Percentiles rank a stretch among this genome's conserved stretches.
Evolutionary conservation across 257 asterid species (phyloP).

Genomic region (Solanum chilense): DNA sequence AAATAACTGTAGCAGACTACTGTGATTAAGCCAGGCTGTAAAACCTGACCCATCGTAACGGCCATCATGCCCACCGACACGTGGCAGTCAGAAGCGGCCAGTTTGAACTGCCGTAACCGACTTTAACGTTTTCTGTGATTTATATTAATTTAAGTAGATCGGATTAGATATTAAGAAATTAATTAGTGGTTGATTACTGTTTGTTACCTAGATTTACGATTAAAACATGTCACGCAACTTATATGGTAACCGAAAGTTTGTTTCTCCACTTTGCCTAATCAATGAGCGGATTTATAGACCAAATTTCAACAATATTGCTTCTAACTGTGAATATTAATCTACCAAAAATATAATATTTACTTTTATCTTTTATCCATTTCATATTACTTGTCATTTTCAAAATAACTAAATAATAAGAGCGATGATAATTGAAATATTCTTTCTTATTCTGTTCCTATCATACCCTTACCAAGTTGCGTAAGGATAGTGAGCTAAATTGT

Average conservation of each 20-base stretch:
- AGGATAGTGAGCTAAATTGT: not conserved
- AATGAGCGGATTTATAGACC: not conserved
- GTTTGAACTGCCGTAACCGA: conserved; percentile 11
- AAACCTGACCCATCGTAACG: conserved; percentile 46
- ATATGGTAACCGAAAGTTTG: not conserved
- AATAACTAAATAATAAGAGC: too few species aligned
- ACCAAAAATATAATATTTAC: not conserved
- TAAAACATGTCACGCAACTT: not conserved
- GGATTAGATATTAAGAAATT: not conserved
- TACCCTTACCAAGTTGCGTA: not conserved
- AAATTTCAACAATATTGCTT: not conserved
- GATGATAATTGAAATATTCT: not conserved
- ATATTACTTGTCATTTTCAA: not conserved
- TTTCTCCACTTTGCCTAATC: not conserved
- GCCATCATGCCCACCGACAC: conserved; percentile 20
- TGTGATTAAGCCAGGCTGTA: conserved; percentile 38
- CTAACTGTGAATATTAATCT: not conserved
- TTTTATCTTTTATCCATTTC: not conserved
- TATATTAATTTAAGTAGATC: not conserved
- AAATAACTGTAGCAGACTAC: conserved; percentile 2
- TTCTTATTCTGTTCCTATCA: not conserved
- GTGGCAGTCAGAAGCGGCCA: conserved; percentile 18
- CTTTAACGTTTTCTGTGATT: not conserved
- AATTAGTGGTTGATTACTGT: not conserved
- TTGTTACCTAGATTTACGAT: not conserved